phyloP scores from a whole-genome alignment of 176 grass and related monocot genomes.

The Oryza brachyantha region DNA sequence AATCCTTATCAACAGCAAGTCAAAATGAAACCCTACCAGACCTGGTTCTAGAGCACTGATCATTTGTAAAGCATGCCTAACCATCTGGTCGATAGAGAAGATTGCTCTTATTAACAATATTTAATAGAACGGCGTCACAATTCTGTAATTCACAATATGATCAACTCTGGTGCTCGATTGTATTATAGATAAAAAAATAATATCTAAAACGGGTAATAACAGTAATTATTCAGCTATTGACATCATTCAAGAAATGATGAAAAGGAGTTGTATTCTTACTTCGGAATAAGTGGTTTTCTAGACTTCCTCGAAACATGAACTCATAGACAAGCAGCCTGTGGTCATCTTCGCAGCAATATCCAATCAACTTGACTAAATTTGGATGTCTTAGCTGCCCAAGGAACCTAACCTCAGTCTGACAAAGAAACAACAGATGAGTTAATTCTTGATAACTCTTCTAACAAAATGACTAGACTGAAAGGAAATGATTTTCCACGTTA shows the following conservation, averaged over 20 bases:
- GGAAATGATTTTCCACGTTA: background rate
- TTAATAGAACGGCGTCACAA: constrained; percentile 5
- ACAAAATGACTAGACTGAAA: background rate
- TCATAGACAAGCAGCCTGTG: constrained; percentile 95
- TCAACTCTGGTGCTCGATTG: background rate
- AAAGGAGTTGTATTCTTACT: constrained; percentile 56
- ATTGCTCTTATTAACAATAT: background rate
- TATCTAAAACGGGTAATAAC: background rate
- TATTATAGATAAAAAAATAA: constrained; percentile 22
- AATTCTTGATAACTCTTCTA: background rate
- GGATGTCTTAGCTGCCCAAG: constrained; percentile 96
- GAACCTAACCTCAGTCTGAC: constrained; percentile 92
- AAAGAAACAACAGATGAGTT: constrained; percentile 32
- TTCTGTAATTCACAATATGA: background rate
- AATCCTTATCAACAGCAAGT: background rate
- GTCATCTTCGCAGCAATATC: constrained; percentile 99
- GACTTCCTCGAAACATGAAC: constrained; percentile 99
- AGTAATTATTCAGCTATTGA: background rate
- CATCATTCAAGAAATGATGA: background rate
- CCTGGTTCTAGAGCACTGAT: background rate
- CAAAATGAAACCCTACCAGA: background rate
- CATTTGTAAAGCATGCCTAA: background rate
- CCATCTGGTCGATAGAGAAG: background rate
- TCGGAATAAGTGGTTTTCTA: constrained; percentile 98
- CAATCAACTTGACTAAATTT: constrained; percentile 98